Base-by-base conservation (phyloP, 1,284 basidiomycete genomes). In the Leccinum griseonigrum region DNA sequence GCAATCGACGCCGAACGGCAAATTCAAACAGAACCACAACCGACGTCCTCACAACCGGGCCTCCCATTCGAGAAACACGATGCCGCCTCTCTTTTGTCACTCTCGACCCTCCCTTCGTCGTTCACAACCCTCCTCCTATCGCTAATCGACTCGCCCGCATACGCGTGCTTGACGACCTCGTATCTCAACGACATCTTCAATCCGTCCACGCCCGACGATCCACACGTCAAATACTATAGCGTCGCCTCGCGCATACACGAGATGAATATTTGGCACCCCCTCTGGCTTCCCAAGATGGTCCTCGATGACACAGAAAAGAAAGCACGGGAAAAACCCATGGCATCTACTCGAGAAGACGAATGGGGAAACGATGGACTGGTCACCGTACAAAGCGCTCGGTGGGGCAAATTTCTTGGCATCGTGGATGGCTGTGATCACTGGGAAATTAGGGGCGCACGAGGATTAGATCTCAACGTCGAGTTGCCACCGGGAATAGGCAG, bases 341-440 rank as follows among this genome's bases (percentile, higher is more conserved):
- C 76, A 2, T 83, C 82, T 82, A 77, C 76, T 22, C 75, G 75
- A 56, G 81, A 83, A 34, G 79, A 77, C 31, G 78, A 90, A 66
- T 91, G 92, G 85, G 97, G 97, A 2, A 98, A 98, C 73, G 97
- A 99, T 71, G 96, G 95, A 0, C 81, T 99, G 14, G 97, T 99
- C 18, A 92, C 90, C 11, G 84, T 99, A 14, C 86, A 91, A 65
- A 92, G 90, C 67, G 93, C 95, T 14, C 87, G 87, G 67, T 97
- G 95, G 95, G 95, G 95, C 28, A 92, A 95, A 71, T 97, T 95
- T 75, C 77, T 99, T 16, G 97, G 97, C 4, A 86, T 88, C 22
- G 82, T 99, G 71, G 92, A 97, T 65, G 91, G 89, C 3, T 92
- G 88, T 67, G 96, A 99, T 78, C 97, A 99, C 73, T 99, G 97